Evolutionary conservation across 371 early-diverging fungal species (phyloP).

Genomic region (Mortierella sp.): DNA sequence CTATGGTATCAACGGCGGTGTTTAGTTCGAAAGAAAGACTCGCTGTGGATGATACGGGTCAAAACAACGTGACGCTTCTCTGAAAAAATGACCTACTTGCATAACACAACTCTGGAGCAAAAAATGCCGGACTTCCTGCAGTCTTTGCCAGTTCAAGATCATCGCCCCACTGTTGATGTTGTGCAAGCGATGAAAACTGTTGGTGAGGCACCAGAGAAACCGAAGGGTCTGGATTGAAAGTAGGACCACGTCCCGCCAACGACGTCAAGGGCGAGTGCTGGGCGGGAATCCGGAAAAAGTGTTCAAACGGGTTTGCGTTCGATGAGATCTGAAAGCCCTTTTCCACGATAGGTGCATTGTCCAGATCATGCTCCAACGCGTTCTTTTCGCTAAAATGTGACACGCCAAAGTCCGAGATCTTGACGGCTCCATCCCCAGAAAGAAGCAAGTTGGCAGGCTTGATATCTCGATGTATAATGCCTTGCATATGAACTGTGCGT

Average conservation of each 20-base stretch:
- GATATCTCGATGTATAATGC: conserved; percentile 95
- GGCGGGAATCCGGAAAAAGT: conserved; percentile 25
- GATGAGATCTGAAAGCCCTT: conserved; percentile 11
- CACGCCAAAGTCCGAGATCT: conserved; percentile 97
- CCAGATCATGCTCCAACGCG: conserved; percentile 34
- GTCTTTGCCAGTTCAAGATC: conserved; percentile 93
- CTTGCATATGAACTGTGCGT: conserved; percentile 84
- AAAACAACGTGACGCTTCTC: too few species aligned
- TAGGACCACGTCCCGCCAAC: conserved; percentile 13
- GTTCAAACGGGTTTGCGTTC: conserved; percentile 30
- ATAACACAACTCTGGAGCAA: conserved; percentile 97
- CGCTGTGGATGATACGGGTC: too few species aligned
- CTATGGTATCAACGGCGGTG: conserved; percentile 5
- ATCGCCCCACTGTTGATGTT: conserved; percentile 54
- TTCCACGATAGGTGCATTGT: conserved; percentile 21
- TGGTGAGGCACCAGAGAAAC: conserved; percentile 14
- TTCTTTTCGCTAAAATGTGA: conserved; percentile 74
- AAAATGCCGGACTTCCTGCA: conserved; percentile 97
- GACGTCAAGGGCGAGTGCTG: conserved; percentile 22
- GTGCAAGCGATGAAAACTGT: conserved; percentile 38
- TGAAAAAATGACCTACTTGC: conserved; percentile 68
- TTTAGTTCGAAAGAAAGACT: too few species aligned
- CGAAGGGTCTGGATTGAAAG: conserved; percentile 8
- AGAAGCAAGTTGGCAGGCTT: conserved; percentile 94
- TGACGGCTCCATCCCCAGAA: conserved; percentile 79